Base-by-base conservation (phyloP, 2,329 filamentous ascomycete genomes). In the Aurifilum marmelostoma region DNA sequence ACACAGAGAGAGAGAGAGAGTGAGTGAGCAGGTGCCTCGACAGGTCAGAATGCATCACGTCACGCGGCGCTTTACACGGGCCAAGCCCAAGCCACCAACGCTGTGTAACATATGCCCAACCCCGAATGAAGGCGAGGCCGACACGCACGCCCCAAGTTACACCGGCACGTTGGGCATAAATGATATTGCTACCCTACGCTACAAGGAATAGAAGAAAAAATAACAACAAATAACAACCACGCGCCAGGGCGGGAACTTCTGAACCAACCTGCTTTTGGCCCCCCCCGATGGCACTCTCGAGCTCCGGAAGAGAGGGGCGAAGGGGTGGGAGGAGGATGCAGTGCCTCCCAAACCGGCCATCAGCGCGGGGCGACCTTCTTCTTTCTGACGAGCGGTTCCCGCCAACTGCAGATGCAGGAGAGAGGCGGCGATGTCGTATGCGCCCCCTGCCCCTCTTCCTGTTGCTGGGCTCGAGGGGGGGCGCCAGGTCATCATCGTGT, bases 51-150 rank as follows among this genome's bases (percentile, higher is more conserved):
- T 29, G 24, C 5, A 27, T 16, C 52, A 54, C 52, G 43, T 54
- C 43, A 32, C 34, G 37, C n/a, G 52, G 2, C 56, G 4, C 50
- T 29, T 4, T 8, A 27, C 43, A 54, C 52, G 24, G 18, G 43
- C 43, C 43, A 47, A 18, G 52, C 24, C n/a, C 52, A 34, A 50
- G 47, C 58, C 47, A 47, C 34, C 39, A 58, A 65, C 62, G 67
- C 14, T 41, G 67, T 69, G 67, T 69, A 63, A 69, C 67, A 43
- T 37, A 37, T 47, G 24, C 60, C 3, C 4, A 34, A 34, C 34
- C n/a, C n/a, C 34, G 34, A 34, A 34, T 16, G 21, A 18, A 43
- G 41, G 41, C 41, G 21, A 43, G 39, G 39, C 12, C 66, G 8
- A 27, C 29, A 59, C 27, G 56, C 29, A 34, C 59, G 59, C 59